phyloP scores from a whole-genome alignment of 345 rosid genomes.

The Acer saccharum region DNA sequence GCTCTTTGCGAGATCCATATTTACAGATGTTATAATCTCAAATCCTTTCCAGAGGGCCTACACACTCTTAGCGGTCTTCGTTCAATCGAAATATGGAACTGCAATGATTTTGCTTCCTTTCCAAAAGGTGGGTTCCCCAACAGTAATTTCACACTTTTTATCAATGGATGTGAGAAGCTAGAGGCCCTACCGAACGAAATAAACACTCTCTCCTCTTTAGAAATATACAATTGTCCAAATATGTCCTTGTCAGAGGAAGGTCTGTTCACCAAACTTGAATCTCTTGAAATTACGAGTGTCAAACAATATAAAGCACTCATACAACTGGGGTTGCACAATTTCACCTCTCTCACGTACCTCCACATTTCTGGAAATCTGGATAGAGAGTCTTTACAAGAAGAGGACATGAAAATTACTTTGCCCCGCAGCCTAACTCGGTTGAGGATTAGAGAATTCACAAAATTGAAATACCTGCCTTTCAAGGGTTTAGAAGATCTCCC shows the following conservation, averaged over 20 bases:
- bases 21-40: neutral
- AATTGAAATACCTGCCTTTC: slow-evolving; percentile 10
- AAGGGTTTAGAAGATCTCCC: slow-evolving; percentile 18
- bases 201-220: neutral
- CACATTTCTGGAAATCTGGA: slow-evolving; percentile 7
- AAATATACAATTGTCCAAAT: neutral
- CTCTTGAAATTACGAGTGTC: slow-evolving; percentile 11
- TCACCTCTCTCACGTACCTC: slow-evolving; percentile 16
- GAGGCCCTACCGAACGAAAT: neutral
- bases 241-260: slow-evolving; percentile 28
- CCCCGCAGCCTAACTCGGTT: slow-evolving; percentile 9
- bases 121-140: neutral
- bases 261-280: slow-evolving; percentile 18
- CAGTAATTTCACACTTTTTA: neutral
- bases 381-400: slow-evolving; percentile 15
- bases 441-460: slow-evolving; percentile 5
- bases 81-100: fast-evolving
- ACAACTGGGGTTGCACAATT: slow-evolving; percentile 19
- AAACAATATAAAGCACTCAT: slow-evolving; percentile 10
- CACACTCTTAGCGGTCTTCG: neutral
- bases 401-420: slow-evolving; percentile 16
- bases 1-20: neutral
- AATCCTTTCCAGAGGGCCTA: neutral
- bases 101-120: neutral
- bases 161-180: neutral